Base-by-base conservation (phyloP, 768 basidiomycete species). In the Hydnomerulius pinastri region DNA sequence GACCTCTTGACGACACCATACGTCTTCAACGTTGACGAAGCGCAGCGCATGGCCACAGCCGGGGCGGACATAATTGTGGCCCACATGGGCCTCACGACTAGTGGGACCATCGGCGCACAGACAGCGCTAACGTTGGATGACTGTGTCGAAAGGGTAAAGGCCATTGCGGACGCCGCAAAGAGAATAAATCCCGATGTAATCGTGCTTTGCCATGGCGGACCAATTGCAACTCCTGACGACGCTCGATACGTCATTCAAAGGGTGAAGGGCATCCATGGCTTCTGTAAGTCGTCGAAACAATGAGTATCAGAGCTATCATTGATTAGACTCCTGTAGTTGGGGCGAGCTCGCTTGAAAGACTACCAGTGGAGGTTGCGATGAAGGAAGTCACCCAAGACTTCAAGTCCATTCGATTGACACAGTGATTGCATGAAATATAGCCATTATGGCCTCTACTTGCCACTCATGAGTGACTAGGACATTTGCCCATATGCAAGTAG, bases 11-110 rank as follows among this genome's bases (percentile, higher is more conserved):
- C 64, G 24, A 48, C 67, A 5, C 59, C 67, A 2, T 66, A 64
- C 40, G 65, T 61, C 0, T 68, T 68, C 61, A 64, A 57, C 25
- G 53, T 50, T 9, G 46, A 57, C 39, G 65, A 66, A 40, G 59
- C 67, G 6, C 50, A 48, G 43, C 54, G 54, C 23, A 66, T 68
- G 65, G 45, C 59, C 3, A 3, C 20, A 11, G 64, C 58, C 4
- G 66, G 64, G 1, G 63, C 63, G 12, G 64, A 65, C 49, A 27
- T 62, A 29, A 40, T 64, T 15, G 63, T 64, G 17, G 59, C 56
- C 18, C 65, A 64, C 45, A 66, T 65, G 56, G 66, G 63, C 3
- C 65, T 65, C 39, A 67, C 65, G 45, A 67, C 60, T 35, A 62
- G 54, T 23, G 60, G 64, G 11, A 55, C 58, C 25, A 51, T 61